phyloP scores from a whole-genome alignment of 2,329 filamentous ascomycete species.

The Neopestalotiopsis rosae region DNA sequence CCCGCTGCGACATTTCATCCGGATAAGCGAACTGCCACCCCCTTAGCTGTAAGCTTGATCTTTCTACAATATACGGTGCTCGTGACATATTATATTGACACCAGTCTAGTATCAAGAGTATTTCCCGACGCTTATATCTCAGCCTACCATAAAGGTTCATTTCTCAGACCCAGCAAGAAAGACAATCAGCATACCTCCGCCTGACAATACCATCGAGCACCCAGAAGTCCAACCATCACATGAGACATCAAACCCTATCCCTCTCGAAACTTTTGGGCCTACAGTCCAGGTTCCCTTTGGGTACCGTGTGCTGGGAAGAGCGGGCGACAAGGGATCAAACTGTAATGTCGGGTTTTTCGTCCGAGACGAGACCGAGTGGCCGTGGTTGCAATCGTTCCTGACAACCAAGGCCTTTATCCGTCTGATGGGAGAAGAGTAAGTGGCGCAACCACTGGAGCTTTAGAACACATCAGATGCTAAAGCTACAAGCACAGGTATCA shows the following conservation, averaged over 20 bases:
- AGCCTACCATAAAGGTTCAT: constrained; percentile 15
- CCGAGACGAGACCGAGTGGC: constrained; percentile 24
- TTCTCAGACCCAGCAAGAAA: constrained; percentile 16
- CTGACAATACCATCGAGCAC: constrained; percentile 17
- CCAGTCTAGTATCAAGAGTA: constrained; percentile 20
- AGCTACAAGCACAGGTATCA: neutral
- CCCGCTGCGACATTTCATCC: constrained; percentile 30
- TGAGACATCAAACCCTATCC: constrained; percentile 25
- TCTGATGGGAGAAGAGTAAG: constrained; percentile 17
- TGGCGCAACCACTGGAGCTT: constrained; percentile 23
- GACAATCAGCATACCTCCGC: constrained; percentile 16
- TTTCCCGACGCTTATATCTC: constrained; percentile 20
- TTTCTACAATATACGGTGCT: neutral
- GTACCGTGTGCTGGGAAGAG: constrained; percentile 36
- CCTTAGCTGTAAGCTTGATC: constrained; percentile 15
- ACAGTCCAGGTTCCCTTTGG: constrained; percentile 35
- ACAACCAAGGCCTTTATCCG: neutral
- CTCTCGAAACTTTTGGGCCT: constrained; percentile 27
- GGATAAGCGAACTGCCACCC: constrained; percentile 29
- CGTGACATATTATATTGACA: neutral
- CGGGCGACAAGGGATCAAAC: constrained; percentile 28
- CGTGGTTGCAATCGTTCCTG: constrained; percentile 22
- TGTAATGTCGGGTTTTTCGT: constrained; percentile 30
- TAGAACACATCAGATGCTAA: constrained; percentile 21
- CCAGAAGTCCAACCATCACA: constrained; percentile 22